phyloP scores from a whole-genome alignment of 345 rosid species.

The Passiflora organensis region DNA sequence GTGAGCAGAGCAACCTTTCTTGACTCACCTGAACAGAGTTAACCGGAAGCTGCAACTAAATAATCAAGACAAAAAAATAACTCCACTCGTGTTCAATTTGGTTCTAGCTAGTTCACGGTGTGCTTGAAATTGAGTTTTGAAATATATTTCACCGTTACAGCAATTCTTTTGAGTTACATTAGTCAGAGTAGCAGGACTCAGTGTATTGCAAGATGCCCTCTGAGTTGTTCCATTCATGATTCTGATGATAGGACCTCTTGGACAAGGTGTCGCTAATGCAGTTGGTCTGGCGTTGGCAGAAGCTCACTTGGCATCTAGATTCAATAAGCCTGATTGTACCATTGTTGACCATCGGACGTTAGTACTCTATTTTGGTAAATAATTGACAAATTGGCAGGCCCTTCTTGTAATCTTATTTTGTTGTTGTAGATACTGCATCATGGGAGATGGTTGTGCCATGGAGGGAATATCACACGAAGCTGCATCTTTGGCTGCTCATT shows the following conservation, averaged over 20 bases:
- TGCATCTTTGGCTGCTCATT: constrained; percentile 36
- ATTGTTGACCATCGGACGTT: constrained; percentile 33
- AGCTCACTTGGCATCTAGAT: constrained; percentile 36
- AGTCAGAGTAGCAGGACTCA: no score
- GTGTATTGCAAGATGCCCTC: background rate
- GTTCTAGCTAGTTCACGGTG: no score
- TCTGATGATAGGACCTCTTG: constrained; percentile 30
- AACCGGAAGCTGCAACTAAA: no score
- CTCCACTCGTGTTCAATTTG: no score
- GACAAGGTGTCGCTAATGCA: constrained; percentile 41
- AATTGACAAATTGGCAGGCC: background rate
- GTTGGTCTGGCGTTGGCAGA: constrained; percentile 41
- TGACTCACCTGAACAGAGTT: no score
- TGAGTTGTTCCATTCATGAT: background rate
- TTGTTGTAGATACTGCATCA: constrained; percentile 21
- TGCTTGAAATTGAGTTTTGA: no score
- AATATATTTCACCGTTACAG: no score
- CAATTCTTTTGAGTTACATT: no score
- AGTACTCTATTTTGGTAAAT: background rate
- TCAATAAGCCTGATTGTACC: constrained; percentile 32
- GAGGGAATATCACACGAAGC: constrained; percentile 45
- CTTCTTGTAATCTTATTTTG: background rate
- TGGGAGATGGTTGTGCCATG: constrained; percentile 49
- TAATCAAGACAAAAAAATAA: no score
- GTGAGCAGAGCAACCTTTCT: no score